Evolutionary conservation across 106 monocot genomes (phyloP).

Genomic region (Platanthera zijinensis): DNA sequence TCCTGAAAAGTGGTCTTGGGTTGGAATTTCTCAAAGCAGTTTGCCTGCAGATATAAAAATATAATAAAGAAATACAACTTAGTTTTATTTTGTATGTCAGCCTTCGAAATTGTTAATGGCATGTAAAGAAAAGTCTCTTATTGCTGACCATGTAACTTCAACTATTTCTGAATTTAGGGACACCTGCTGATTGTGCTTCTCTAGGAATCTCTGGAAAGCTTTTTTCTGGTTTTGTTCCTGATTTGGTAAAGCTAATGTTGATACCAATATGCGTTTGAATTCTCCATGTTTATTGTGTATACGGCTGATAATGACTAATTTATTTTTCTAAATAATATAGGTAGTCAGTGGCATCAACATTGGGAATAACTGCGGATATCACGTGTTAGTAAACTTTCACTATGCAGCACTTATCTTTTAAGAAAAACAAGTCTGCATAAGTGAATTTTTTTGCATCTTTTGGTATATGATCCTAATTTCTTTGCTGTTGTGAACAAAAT

Average conservation of each 20-base stretch:
- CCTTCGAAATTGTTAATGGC: background rate
- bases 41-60: background rate
- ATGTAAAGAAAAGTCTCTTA: background rate
- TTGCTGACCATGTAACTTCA: background rate
- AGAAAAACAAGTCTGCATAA: background rate
- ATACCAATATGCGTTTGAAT: background rate
- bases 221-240: constrained; percentile 73
- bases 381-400: constrained; percentile 50
- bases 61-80: background rate
- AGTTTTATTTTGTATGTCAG: background rate
- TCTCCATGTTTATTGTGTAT: background rate
- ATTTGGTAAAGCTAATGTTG: constrained; percentile 44
- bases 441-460: background rate
- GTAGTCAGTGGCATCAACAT: constrained; percentile 89
- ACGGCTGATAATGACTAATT: constrained; percentile 6
- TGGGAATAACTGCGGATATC: constrained; percentile 89
- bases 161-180: constrained; percentile 38
- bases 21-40: too few species aligned
- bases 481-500: background rate
- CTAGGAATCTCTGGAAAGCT: constrained; percentile 78
- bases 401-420: background rate
- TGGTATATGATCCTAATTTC: background rate
- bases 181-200: constrained; percentile 89
- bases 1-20: background rate
- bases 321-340: constrained; percentile 37